Evolutionary conservation across 2,329 filamentous ascomycete species (phyloP).

Genomic region (Fusarium xylarioides): DNA sequence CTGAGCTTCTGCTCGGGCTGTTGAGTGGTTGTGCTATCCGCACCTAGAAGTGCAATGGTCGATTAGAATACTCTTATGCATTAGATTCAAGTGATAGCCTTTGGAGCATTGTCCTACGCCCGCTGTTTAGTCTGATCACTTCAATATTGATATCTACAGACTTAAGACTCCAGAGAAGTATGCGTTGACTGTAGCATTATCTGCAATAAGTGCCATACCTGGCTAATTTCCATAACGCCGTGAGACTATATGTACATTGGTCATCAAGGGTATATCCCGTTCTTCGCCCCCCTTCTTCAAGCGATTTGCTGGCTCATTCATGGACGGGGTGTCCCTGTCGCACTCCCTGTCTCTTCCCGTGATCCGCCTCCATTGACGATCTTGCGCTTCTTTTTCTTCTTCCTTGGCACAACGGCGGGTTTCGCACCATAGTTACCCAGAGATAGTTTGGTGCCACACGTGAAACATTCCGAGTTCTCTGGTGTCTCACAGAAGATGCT

Average conservation of each 20-base stretch:
- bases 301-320: constrained; percentile 21
- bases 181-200: not conserved
- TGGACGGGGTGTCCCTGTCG: constrained; percentile 66
- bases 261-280: constrained; percentile 38
- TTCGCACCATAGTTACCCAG: constrained; percentile 79
- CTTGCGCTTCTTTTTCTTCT: constrained; percentile 81
- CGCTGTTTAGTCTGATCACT: not conserved
- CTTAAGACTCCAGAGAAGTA: not conserved
- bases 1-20: not conserved
- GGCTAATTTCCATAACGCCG: not conserved
- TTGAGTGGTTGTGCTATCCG: not conserved
- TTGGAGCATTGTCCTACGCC: constrained; percentile 35
- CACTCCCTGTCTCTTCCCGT: constrained; percentile 67
- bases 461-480: constrained; percentile 75
- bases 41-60: not conserved
- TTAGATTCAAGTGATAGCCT: constrained; percentile 42
- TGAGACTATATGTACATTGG: not conserved
- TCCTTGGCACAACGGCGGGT: constrained; percentile 76
- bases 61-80: not conserved
- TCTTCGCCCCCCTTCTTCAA: constrained; percentile 29
- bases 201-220: not conserved
- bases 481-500: constrained; percentile 85
- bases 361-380: constrained; percentile 59
- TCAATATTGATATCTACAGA: not conserved
- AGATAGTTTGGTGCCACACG: constrained; percentile 82